Evolutionary conservation across 1,284 basidiomycete species (phyloP).

Genomic region (Ganoderma sinense): DNA sequence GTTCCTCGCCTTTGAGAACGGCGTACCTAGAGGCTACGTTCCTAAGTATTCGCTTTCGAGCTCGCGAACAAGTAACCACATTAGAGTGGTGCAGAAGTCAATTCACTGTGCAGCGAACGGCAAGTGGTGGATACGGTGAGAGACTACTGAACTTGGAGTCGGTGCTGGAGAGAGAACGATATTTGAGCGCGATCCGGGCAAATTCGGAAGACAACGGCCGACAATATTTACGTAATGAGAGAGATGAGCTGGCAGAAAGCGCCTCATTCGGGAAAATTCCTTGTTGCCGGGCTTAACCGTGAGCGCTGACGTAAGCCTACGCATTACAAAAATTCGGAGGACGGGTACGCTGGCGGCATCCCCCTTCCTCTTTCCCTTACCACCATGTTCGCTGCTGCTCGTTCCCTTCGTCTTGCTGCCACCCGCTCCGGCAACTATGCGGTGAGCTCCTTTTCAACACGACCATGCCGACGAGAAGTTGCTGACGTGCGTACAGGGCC

Average conservation of each 20-base stretch:
- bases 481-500: constrained; percentile 50
- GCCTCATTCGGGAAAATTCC: constrained; percentile 34
- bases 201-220: not conserved
- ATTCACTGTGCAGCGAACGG: not conserved
- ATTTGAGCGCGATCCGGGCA: not conserved
- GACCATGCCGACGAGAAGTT: not conserved
- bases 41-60: not conserved
- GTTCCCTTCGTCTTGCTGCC: constrained; percentile 64
- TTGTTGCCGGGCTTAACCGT: constrained; percentile 27
- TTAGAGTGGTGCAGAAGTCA: not conserved
- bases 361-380: constrained; percentile 48
- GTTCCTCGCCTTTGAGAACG: not conserved
- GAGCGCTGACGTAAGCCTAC: constrained; percentile 34
- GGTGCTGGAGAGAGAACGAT: too few relatives aligned
- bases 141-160: not conserved
- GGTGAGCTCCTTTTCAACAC: constrained; percentile 49
- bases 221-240: not conserved
- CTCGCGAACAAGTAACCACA: too few relatives aligned
- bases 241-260: not conserved
- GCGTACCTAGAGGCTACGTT: not conserved
- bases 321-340: constrained; percentile 33
- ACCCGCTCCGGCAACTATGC: constrained; percentile 71
- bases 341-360: constrained; percentile 35
- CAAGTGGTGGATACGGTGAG: not conserved
- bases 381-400: constrained; percentile 71